phyloP scores from a whole-genome alignment of 495 filamentous ascomycete species.

The Aspergillus sclerotiicarbonarius region DNA sequence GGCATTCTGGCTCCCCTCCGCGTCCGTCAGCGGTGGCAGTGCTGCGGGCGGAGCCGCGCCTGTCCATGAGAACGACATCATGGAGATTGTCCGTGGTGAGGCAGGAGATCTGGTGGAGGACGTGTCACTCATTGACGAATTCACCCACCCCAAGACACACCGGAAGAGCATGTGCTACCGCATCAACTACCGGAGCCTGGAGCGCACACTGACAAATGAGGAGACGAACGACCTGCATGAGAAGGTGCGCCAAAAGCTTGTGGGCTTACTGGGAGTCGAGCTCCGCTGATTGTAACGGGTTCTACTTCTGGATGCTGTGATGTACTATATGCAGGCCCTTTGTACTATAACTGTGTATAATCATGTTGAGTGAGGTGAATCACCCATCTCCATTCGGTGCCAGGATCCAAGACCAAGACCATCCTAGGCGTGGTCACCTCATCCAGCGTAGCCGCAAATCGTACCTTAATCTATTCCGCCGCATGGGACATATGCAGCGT shows the following conservation, averaged over 20 bases:
- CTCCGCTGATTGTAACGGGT: conserved; percentile 53
- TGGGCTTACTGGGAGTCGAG: conserved; percentile 72
- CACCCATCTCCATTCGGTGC: neutral
- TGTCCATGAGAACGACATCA: conserved; percentile 94
- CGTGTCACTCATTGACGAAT: conserved; percentile 78
- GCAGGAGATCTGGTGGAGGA: conserved; percentile 85
- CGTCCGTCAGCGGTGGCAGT: conserved; percentile 41
- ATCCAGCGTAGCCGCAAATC: neutral
- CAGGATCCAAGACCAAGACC: neutral
- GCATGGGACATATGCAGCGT: conserved; percentile 6
- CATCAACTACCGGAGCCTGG: conserved; percentile 86
- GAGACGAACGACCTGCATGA: conserved; percentile 77
- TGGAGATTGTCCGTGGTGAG: conserved; percentile 83
- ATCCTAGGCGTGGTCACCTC: neutral
- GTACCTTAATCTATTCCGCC: neutral
- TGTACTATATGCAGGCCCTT: conserved; percentile 11
- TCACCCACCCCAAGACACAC: conserved; percentile 82
- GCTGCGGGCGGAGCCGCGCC: conserved; percentile 51
- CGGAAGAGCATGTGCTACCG: conserved; percentile 85
- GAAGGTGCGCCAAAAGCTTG: conserved; percentile 57
- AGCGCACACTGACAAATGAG: conserved; percentile 78
- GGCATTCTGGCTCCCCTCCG: conserved; percentile 79
- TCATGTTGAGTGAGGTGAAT: neutral
- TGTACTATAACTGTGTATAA: neutral
- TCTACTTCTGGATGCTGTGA: neutral